These are phyloP conservation scores for Russula griseocarnosa DNA, from an alignment of 768 basidiomycete genomes.

Conservation along the genomic window DNA sequence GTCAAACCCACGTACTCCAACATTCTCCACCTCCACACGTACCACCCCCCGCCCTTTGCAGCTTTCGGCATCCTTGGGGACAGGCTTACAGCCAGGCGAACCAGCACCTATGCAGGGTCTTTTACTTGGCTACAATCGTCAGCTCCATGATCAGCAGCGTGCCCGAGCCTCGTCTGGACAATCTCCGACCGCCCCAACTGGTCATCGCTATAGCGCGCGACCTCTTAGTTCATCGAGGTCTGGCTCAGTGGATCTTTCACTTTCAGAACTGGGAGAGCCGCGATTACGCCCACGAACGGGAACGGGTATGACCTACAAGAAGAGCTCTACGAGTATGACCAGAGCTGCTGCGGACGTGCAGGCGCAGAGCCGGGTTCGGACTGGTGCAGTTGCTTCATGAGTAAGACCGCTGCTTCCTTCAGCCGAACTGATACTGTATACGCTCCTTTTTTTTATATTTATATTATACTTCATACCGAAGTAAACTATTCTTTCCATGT, in stretches of 20 bases:
- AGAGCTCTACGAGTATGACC: conserved; percentile 21
- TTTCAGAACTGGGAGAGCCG: conserved; percentile 12
- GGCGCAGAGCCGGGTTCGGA: conserved; percentile 26
- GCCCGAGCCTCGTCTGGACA: conserved; percentile 13
- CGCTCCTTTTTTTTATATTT: conserved; percentile 9
- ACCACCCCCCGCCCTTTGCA: conserved; percentile 27
- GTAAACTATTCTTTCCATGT: conserved; percentile 10
- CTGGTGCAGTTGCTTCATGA: conserved; percentile 1
- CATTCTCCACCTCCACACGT: conserved; percentile 3
- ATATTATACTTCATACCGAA: not conserved
- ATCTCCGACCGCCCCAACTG: not conserved
- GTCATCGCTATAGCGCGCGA: conserved; percentile 13
- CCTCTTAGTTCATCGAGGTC: conserved; percentile 10
- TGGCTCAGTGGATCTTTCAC: conserved; percentile 9
- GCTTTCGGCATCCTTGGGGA: conserved; percentile 14
- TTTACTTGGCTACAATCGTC: conserved; percentile 28
- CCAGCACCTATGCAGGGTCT: conserved; percentile 22
- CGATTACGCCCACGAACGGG: conserved; percentile 26
- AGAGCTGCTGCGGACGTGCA: conserved; percentile 25
- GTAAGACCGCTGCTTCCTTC: not conserved
- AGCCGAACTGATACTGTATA: conserved; percentile 7
- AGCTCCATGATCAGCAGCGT: conserved; percentile 29
- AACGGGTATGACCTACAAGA: conserved; percentile 29
- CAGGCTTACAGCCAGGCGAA: conserved; percentile 24
- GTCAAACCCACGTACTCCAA: conserved; percentile 7